Base-by-base conservation (phyloP, 176 grass and related monocot species). In the Triticum dicoccoides region DNA sequence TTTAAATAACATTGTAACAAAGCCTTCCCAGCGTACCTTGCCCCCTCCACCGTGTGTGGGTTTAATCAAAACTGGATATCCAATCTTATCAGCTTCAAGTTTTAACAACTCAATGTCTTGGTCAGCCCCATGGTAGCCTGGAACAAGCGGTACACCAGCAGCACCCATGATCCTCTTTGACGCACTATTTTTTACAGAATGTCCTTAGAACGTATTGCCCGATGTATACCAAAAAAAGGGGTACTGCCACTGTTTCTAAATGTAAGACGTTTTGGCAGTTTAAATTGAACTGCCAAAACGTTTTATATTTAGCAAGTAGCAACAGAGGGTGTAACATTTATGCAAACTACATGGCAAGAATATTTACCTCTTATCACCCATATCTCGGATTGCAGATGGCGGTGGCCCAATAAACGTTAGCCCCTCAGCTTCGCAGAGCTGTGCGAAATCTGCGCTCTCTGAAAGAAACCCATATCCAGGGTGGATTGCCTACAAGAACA, bases 91-190 rank as follows among this genome's bases (percentile, higher is more conserved):
- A 67, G 96, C 93, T 83, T 98, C 93, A 52, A 23, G 63, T 86
- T 91, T 95, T 61, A 98, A 71, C 49, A 94, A 83, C 35, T 98
- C 90, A n/a, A 91, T 83, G 47, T 95, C 91, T 86, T 98, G 96
- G 72, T 98, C 88, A 59, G 85, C 81, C 21, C 91, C 96, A 68
- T 98, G 96, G 88, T 98, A 98, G 21, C 96, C 96, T 69, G 93
- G 93, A 45, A 98, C 93, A 17, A 98, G 84, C 0, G 93, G 93
- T 33, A 98, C 93, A 1, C 91, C 93, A 89, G 96, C 96, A 80
- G 89, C 88, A 61, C 93, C 96, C 96, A 98, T 98, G 77, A 98
- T 98, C 83, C 78, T 95, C 93, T 98, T 98, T 77, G 93, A 98
- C 14, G 96, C 96, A 66, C 96, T 98, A 83, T 65, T 65, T 88